Base-by-base conservation (phyloP, 1,284 basidiomycete species). In the Leccinum fallax region DNA sequence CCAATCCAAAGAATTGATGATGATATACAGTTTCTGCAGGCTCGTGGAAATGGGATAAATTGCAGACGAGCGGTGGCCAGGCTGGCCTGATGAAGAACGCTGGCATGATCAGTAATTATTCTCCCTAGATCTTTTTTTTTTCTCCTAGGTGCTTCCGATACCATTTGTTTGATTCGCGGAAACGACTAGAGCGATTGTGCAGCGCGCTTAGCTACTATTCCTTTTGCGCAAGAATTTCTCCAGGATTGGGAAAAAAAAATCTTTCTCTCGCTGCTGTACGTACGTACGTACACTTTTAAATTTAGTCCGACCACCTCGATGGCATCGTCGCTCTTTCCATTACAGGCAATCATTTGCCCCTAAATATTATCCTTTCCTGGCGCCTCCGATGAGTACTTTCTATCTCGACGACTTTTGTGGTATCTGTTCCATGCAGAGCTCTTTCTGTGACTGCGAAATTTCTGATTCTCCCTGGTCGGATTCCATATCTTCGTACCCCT, bases 11-110 rank as follows among this genome's bases (percentile, higher is more conserved):
- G 11, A 19, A 5, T n/a, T 15, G 6, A 8, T n/a, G 3, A 51
- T 61, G 16, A 43, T 28, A 4, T n/a, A 54, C 36, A 11, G 13
- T 52, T n/a, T 60, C 19, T 55, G n/a, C 49, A 76, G 84, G 84
- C 6, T 75, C 72, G 1, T 87, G 85, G 85, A 71, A 85, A 66
- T 87, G 84, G 82, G 72, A 78, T 8, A 72, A 70, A 30, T 76
- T 88, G 55, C 70, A 76, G 57, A 77, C 79, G 8, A 76, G 75
- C 6, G 84, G 84, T 4, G 84, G 84, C 16, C 63, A 64, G 34
- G 66, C 68, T 9, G 80, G 82, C 62, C 63, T 67, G n/a, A 76
- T 77, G 58, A 76, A 55, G 13, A 81, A 83, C 66, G 76, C 74
- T 61, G 66, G 57, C 34, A 69, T 73, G 11, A 75, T 82, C 59